Base-by-base conservation (phyloP, 306 rosid species). In the Hippophae gyantsensis region DNA sequence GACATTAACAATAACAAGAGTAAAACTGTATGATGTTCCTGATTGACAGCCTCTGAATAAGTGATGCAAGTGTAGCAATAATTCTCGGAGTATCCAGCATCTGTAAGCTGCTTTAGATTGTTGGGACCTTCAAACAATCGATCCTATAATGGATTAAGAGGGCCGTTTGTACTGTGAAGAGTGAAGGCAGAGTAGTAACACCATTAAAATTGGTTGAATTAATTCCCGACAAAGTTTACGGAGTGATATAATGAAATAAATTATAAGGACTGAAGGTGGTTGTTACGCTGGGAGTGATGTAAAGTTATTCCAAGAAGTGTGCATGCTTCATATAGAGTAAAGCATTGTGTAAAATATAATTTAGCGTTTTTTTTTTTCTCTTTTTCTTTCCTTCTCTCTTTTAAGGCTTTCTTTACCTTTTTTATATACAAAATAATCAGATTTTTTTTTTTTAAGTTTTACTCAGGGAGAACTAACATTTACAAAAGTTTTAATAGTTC, bases 91-190 rank as follows among this genome's bases (percentile, higher is more conserved):
- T 64, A 93, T 75, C 97, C 85, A 86, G 83, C 99, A 93, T 77
- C 81, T 80, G 85, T 94, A 93, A 62, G 82, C 83, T 69, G 23
- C 23, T 79, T 84, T 7, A 90, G 75, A 45, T 93, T 95, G 79
- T 80, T 86, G 4, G 86, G 89, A 2, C 94, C 95, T 77, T 93
- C 99, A 58, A 93, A 93, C 99, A 96, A 93, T 67, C 90, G 74
- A 74, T 93, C 99, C 97, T 97, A 93, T 8, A 66, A 51, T 38
- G 88, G 85, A 77, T 74, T 93, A 44, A 82, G 7, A 13, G 97
- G 99, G 61, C 94, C 95, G 25, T 42, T 58, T 41, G 95, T 84
- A 68, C 99, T 93, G 85, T 55, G 57, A 64, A 49, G 72, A 50
- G 23, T 18, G 23, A 18, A 18, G 23, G 23, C 54, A 72, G 10